Evolutionary conservation across 768 basidiomycete genomes (phyloP).

Genomic region (Lactarius pseudohatsudake): DNA sequence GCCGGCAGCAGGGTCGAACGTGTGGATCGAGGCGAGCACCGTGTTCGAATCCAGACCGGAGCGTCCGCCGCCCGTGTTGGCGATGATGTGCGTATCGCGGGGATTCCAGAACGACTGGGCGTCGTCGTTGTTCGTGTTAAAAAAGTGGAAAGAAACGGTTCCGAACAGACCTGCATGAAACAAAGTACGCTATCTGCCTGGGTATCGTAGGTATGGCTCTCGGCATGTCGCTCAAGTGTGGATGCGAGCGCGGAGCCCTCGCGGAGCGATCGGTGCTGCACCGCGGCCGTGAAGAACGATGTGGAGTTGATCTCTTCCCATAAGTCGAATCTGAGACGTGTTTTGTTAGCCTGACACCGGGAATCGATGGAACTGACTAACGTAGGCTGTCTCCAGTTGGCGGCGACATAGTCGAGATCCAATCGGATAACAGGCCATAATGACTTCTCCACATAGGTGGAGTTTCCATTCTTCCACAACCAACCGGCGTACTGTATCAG

Average conservation of each 20-base stretch:
- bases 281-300: constrained; percentile 78
- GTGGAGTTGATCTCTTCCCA: constrained; percentile 72
- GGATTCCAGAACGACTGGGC: constrained; percentile 75
- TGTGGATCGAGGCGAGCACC: constrained; percentile 67
- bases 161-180: constrained; percentile 59
- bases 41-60: constrained; percentile 51
- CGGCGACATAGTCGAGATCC: constrained; percentile 70
- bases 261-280: constrained; percentile 31
- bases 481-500: constrained; percentile 70
- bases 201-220: constrained; percentile 45
- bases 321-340: constrained; percentile 54
- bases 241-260: constrained; percentile 63
- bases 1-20: constrained; percentile 66
- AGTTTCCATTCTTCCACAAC: constrained; percentile 53
- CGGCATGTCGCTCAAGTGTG: constrained; percentile 51
- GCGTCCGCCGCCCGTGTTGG: constrained; percentile 72
- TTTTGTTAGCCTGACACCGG: background rate
- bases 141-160: too few species aligned
- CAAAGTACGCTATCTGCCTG: constrained; percentile 67
- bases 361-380: constrained; percentile 34
- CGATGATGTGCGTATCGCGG: constrained; percentile 54
- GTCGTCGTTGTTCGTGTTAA: too few species aligned
- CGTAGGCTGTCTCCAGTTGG: constrained; percentile 66
- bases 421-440: constrained; percentile 72
- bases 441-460: constrained; percentile 46